Base-by-base conservation (phyloP, 768 basidiomycete species). In the Tulasnella sp. region DNA sequence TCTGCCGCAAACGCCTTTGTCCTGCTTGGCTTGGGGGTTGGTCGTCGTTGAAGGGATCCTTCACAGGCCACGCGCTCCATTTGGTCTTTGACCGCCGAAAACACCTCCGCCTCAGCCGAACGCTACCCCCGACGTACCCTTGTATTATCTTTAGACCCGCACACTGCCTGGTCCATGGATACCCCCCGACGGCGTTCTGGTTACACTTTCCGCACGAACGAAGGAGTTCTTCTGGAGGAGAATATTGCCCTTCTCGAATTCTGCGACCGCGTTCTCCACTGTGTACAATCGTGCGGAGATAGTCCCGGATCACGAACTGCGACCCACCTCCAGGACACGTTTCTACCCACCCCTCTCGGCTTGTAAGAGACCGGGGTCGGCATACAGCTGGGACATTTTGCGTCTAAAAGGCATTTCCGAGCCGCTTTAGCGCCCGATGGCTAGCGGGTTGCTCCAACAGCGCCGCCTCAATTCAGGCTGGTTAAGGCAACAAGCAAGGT, bases 1-100 rank as follows among this genome's bases (percentile, higher is more conserved):
- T 69, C 64, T 69, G 64, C 64, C 64, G 64, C 64, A 69, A 69
- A 69, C 64, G 64, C 64, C 64, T 69, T 69, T 69, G 64, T 69
- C 64, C 64, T 69, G 64, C 64, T 69, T 69, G 64, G 64, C 64
- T 69, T 28, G 64, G 64, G 64, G 64, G 64, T 69, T 69, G 28
- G 64, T 69, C 64, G 64, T 69, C 64, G 64, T 69, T 69, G 64
- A n/a, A 69, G 34, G 18, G 28, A 69, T 69, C 64, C 28, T 69
- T 69, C 64, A 69, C 28, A 69, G 64, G 64, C 64, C 64, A 69
- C 64, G 64, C 64, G 64, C 64, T 69, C 64, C 9, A 34, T 69
- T 69, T 69, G 31, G 64, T 69, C 64, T 69, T 69, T 69, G 64
- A 69, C 64, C 31, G 64, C 64, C 31, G 31, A 31, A 69, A 69